These are phyloP conservation scores for Aegilops sharonensis DNA, from an alignment of 176 grass and related monocot genomes.

Conservation along the genomic window DNA sequence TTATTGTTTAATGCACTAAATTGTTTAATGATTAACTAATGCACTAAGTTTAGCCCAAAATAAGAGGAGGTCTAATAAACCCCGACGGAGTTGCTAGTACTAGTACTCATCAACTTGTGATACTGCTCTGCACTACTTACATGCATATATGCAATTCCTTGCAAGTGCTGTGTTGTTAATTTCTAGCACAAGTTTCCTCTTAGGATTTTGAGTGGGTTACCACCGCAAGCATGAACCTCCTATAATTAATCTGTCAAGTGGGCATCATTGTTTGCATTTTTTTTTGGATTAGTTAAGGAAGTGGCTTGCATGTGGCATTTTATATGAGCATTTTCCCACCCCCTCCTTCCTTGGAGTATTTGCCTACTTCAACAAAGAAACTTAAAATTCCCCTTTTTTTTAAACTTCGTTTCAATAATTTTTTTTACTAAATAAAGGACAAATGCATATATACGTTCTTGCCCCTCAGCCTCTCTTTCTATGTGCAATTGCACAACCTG, in stretches of 20 bases:
- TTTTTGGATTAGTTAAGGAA: not conserved
- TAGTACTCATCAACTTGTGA: not conserved
- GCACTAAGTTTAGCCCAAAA: too few relatives aligned
- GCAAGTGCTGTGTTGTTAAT: not conserved
- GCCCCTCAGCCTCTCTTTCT: not conserved
- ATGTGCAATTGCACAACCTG: not conserved
- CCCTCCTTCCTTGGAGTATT: not conserved
- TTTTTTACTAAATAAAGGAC: too few relatives aligned
- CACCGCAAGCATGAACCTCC: not conserved
- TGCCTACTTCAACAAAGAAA: not conserved
- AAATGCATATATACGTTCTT: not conserved
- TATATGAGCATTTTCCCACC: not conserved
- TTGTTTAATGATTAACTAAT: too few relatives aligned
- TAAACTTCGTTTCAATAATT: not conserved
- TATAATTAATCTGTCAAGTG: not conserved
- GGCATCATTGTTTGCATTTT: not conserved
- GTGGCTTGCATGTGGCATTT: not conserved
- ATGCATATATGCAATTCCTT: not conserved
- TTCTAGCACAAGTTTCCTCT: conserved; percentile 7
- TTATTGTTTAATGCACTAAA: not conserved
- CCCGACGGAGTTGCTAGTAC: not conserved
- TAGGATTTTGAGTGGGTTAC: not conserved
- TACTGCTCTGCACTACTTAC: not conserved
- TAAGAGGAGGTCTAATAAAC: too few relatives aligned
- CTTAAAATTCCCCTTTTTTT: not conserved